Percentiles rank a stretch among this genome's conserved stretches.
Conservation (phyloP, 23 red algal species). For the Gracilaria vermiculophylla region DNA sequence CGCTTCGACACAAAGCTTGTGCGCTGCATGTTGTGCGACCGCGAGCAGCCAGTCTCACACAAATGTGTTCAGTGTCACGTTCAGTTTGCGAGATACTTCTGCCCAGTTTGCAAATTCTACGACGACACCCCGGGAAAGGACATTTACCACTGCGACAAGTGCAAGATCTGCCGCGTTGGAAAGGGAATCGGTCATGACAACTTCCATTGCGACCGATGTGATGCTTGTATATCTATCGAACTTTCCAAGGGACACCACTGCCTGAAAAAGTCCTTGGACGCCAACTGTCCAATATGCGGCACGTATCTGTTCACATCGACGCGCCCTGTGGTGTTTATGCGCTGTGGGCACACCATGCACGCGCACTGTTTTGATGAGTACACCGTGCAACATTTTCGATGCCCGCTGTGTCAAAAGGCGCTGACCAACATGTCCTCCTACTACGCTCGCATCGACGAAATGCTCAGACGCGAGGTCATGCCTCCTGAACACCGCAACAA, state of each 20-base stretch:
- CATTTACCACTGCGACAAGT: conserved; percentile 98
- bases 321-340: conserved; percentile 86
- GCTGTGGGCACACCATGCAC: conserved; percentile 98
- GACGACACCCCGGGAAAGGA: conserved; percentile 75
- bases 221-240: conserved; percentile 82
- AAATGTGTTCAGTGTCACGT: conserved; percentile 54
- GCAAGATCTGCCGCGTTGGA: conserved; percentile 96
- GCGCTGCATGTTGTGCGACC: conserved; percentile 80
- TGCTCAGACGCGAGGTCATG: conserved; percentile 57
- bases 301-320: conserved; percentile 88
- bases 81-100: conserved; percentile 86
- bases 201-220: conserved; percentile 95
- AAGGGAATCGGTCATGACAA: conserved; percentile 91
- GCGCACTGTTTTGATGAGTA: conserved; percentile 83
- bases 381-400: conserved; percentile 66
- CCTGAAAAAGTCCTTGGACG: conserved; percentile 83
- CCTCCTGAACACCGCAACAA: conserved; percentile 70
- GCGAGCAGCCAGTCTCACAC: conserved; percentile 64
- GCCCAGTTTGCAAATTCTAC: conserved; percentile 85
- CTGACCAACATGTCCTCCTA: conserved; percentile 89
- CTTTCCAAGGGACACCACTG: conserved; percentile 78
- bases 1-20: conserved; percentile 81
- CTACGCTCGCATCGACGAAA: conserved; percentile 72
- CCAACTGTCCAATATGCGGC: conserved; percentile 93
- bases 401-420: conserved; percentile 89